Percentiles rank a stretch among this genome's conserved stretches.
phyloP scores from a whole-genome alignment of 1,284 basidiomycete genomes.

The Agaricales sp. region DNA sequence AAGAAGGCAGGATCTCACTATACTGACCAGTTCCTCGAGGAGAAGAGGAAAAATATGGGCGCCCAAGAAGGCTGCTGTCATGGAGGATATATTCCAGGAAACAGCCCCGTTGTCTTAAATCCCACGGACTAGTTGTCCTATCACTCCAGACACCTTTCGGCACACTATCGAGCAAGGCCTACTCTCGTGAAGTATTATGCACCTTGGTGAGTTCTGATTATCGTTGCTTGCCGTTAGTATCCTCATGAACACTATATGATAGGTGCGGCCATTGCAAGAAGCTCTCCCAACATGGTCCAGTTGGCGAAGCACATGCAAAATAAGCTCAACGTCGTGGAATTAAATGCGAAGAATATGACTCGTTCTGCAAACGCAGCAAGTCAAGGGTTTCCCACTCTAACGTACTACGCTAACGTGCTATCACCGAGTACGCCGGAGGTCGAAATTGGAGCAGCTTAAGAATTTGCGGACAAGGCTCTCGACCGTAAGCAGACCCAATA shows the following conservation, averaged over 20 bases:
- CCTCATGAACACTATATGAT: slow-evolving; percentile 1
- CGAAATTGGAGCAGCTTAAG: slow-evolving; percentile 61
- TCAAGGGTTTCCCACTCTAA: slow-evolving; percentile 74
- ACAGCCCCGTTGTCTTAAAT: slow-evolving; percentile 31
- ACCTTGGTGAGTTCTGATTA: slow-evolving; percentile 53
- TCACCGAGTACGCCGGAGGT: slow-evolving; percentile 62
- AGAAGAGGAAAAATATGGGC: slow-evolving; percentile 18
- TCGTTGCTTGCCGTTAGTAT: not conserved
- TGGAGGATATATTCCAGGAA: not conserved
- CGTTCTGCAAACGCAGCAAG: too few relatives aligned
- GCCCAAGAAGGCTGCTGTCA: slow-evolving; percentile 5
- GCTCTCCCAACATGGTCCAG: slow-evolving; percentile 70
- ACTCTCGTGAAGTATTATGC: slow-evolving; percentile 87
- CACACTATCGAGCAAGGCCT: slow-evolving; percentile 45
- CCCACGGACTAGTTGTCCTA: slow-evolving; percentile 49
- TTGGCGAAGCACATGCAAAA: slow-evolving; percentile 61
- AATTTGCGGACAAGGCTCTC: slow-evolving; percentile 64
- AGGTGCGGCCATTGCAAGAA: slow-evolving; percentile 91
- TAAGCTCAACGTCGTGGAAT: slow-evolving; percentile 68
- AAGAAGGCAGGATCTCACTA: slow-evolving; percentile 33
- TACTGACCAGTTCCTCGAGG: slow-evolving; percentile 33
- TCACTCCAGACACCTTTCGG: slow-evolving; percentile 44
- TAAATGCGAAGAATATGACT: slow-evolving; percentile 57
- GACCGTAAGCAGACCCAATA: slow-evolving; percentile 38
- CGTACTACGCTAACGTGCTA: slow-evolving; percentile 45